These are phyloP conservation scores for Beauveria pseudobassiana DNA, from an alignment of 2,329 filamentous ascomycete species.

Conservation along the genomic window DNA sequence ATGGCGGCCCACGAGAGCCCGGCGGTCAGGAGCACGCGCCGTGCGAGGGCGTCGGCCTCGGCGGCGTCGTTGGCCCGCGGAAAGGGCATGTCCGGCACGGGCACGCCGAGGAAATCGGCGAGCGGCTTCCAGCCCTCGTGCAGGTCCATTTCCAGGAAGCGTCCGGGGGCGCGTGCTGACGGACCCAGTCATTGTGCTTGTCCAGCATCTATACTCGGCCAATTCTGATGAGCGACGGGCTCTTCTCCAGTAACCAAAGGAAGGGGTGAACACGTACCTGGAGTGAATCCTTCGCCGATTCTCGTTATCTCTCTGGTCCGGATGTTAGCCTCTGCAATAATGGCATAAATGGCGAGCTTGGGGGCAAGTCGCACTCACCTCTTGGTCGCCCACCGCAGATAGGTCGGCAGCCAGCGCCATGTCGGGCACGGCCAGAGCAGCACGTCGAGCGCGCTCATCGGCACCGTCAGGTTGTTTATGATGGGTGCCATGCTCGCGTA, in stretches of 20 bases:
- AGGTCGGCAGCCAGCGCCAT: constrained; percentile 13
- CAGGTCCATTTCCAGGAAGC: constrained; percentile 17
- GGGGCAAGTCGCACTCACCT: background rate
- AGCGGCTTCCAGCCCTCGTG: constrained; percentile 22
- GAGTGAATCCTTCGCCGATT: background rate
- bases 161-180: constrained; percentile 12
- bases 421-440: constrained; percentile 13
- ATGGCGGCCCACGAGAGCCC: constrained; percentile 1
- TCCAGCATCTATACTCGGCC: constrained; percentile 12
- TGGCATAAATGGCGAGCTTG: no score
- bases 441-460: constrained; percentile 4
- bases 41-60: constrained; percentile 5
- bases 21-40: background rate
- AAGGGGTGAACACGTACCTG: background rate
- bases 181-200: constrained; percentile 15
- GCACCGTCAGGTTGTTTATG: constrained; percentile 8
- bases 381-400: background rate
- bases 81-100: constrained; percentile 20
- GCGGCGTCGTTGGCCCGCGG: constrained; percentile 20
- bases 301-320: background rate
- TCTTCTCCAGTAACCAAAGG: background rate
- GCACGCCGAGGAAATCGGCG: constrained; percentile 20
- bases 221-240: no score
- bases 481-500: constrained; percentile 23
- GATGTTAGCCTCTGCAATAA: no score